These are phyloP conservation scores for Cladophialophora carrionii DNA, from an alignment of 2,329 filamentous ascomycete species.

Conservation along the genomic window DNA sequence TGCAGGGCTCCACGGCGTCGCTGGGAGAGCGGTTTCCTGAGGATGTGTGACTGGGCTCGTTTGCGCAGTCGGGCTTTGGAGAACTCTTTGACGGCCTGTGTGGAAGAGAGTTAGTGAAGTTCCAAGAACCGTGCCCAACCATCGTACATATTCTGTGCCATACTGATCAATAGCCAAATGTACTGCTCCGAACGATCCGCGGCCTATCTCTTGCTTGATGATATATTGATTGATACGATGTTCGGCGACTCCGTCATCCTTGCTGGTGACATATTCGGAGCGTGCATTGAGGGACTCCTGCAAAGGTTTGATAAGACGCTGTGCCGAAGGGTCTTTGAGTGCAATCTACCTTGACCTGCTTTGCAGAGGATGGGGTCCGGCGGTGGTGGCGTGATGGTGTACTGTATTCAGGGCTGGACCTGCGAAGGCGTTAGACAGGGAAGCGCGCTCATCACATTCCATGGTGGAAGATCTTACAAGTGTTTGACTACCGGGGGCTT, in stretches of 20 bases:
- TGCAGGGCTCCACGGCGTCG: constrained; percentile 58
- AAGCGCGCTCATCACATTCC: neutral
- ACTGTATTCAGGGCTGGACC: constrained; percentile 62
- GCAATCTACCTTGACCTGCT: constrained; percentile 62
- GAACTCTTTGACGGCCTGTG: constrained; percentile 92
- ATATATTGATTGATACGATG: constrained; percentile 94
- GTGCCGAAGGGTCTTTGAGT: neutral
- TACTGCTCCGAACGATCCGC: constrained; percentile 92
- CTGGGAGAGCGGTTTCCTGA: constrained; percentile 64
- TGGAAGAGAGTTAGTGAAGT: constrained; percentile 16
- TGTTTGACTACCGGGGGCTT: constrained; percentile 48
- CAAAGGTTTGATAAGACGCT: constrained; percentile 21
- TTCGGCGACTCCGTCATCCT: constrained; percentile 76
- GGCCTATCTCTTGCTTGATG: constrained; percentile 93
- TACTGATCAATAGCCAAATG: constrained; percentile 88
- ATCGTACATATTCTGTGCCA: constrained; percentile 84
- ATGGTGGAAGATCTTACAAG: constrained; percentile 47
- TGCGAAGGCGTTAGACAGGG: constrained; percentile 40
- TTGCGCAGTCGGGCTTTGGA: constrained; percentile 89
- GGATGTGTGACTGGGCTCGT: constrained; percentile 84
- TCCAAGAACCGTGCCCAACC: neutral
- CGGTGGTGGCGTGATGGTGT: constrained; percentile 68
- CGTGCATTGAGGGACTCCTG: constrained; percentile 90
- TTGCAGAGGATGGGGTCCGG: constrained; percentile 62
- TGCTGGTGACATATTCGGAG: constrained; percentile 82